Evolutionary conservation across 2,329 filamentous ascomycete genomes (phyloP), one percentile per base, ranked within the genome.

Genomic region (Microascus cirrosus): DNA sequence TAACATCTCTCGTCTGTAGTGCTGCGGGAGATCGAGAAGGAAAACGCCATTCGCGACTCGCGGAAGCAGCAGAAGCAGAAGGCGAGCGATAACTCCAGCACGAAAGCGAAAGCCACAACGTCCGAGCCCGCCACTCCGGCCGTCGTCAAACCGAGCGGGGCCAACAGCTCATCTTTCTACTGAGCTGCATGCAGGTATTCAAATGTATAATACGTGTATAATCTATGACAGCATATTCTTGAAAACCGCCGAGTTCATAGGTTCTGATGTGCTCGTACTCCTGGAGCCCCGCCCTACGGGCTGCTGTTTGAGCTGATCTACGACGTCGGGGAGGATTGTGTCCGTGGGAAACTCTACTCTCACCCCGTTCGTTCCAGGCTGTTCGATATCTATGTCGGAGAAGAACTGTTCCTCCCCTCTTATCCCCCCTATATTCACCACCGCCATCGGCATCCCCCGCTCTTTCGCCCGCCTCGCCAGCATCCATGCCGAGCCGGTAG

Each of bases 401-500:
- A 89, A 89, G 64, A 92, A 86, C 3, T 72, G 73, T n/a, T 90
- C 86, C 67, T 95, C 89, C 18, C 89, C 87, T 64, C 89, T 79
- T 28, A 91, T 85, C 11, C 90, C 89, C n/a, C 90, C 89, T 60
- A 96, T 79, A 66, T 96, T 97, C 59, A 96, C 74, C 50, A 96
- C 85, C 0, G 86, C 92, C 67, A 97, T 88, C 18, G 90, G 86
- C 83, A 95, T 93, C 1, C 85, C 85, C 61, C 85, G 80, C 64
- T 94, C 89, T 64, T 87, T 86, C 34, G 93, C 94, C 60, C 86
- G 77, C 73, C 91, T 93, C 1, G 88, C 90, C 58, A 99, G 71
- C 59, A 93, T 79, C 91, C 91, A 99, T 0, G 94, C 94, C 12
- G 91, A 96, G 70, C 95, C 97, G 0, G 94, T 97, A 6, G 94